Evolutionary conservation across 345 rosid genomes (phyloP), one percentile per base, ranked within the genome.

Genomic region (Lepidium didymum): DNA sequence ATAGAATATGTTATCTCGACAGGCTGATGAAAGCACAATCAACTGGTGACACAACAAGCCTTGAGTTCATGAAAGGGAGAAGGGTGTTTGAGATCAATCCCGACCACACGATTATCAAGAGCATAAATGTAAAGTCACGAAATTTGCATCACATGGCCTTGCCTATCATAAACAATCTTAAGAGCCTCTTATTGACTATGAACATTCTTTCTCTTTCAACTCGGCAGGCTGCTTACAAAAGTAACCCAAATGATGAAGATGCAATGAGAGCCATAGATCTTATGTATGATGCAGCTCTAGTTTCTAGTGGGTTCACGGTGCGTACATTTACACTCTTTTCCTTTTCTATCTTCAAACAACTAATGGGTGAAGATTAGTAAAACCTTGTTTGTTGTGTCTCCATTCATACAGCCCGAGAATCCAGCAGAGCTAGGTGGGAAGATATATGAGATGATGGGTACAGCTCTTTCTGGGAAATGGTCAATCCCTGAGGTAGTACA

Each of bases 1-100:
- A 10, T 18, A 27, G n/a, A 65, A 51, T 44, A 61, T 37, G 19
- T 54, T 49, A 64, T 80, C 19, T 73, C 2, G 55, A 56, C 67
- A 94, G 99, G 84, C 70, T 94, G 56, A 94, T 94, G 99, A 94
- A 94, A 80, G 78, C 96, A 12, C 99, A 94, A 78, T 81, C 95
- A 3, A 67, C 85, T 18, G 97, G 97, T 50, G 97, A 89, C 78
- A 50, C 84, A 27, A 80, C 95, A 23, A 83, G 82, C 89, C 63
- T 90, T 58, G 97, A 91, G 70, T 91, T 89, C 85, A 94, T 94
- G 99, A 91, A 81, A 78, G 85, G 93, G 70, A 91, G 99, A 80
- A 86, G 96, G 72, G 95, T 94, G 78, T 86, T 94, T 54, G 99
- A 94, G 83, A 91, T 94, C 80, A 94, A 94, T 72, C 97, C 96